Base-by-base conservation (phyloP, 1,284 basidiomycete species). In the Apiotrichum sp. region DNA sequence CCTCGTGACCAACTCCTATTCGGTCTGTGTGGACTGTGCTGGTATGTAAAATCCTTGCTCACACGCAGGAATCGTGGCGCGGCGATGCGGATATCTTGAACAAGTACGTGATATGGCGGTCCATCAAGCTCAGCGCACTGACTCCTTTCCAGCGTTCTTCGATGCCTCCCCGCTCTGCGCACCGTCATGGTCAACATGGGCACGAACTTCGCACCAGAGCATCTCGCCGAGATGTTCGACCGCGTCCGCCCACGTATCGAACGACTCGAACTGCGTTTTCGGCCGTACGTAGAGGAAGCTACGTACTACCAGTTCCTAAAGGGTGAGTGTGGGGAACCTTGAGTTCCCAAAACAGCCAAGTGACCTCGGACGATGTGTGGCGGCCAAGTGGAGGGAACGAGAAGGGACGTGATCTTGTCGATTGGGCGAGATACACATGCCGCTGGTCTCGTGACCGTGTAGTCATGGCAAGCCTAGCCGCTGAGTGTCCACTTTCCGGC, bases 201-300 rank as follows among this genome's bases (percentile, higher is more conserved):
- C 6, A 76, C 75, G 6, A 76, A 77, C 58, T 77, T 77, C 45
- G 65, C 70, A 2, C 77, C 77, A 1, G 76, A 77, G 57, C 77
- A 78, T 60, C 62, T 78, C 4, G 65, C 68, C 49, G 76, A 78
- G 54, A 68, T 73, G 58, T 77, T 77, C 57, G 58, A 67, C 39
- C 52, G 59, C 7, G 73, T 70, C 1, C 57, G 75, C 11, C 60
- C 58, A 4, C 58, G 50, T n/a, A 57, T 78, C 4, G 38, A 67
- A 51, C 61, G 67, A 46, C 65, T 77, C 55, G 72, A 76, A 56
- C 55, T 78, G 53, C 52, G 72, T 3, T 78, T 78, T 58, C 65
- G 72, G 42, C 76, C 76, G 3, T 78, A 78, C 60, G 74, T 78
- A 35, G 72, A 75, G 59, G 68, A 71, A 53, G 74, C 74, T 14